Base-by-base conservation (phyloP, 2,329 filamentous ascomycete genomes). In the Penicillium sp. region DNA sequence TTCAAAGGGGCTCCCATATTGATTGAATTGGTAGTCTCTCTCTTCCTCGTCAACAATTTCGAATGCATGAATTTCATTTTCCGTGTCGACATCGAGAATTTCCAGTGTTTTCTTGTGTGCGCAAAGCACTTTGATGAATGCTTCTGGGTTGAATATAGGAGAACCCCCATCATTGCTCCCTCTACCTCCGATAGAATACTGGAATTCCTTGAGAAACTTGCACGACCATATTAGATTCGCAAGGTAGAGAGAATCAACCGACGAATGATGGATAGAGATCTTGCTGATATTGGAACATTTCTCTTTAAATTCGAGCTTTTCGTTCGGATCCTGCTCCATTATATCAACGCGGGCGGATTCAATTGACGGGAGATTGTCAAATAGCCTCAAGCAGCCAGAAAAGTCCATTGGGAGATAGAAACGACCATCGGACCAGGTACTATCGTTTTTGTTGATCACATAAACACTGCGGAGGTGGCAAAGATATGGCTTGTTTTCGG, bases 361-460 rank as follows among this genome's bases (percentile, higher is more conserved):
- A 23, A 69, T 66, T 10, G 65, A 63, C 8, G 51, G 64, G 7
- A 69, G 57, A 2, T 33, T 54, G 36, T 62, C 35, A 27, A 66
- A 55, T 2, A 66, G 38, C 6, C 41, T 31, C 17, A 59, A n/a
- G 42, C 49, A 55, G 2, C 49, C 53, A 13, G 56, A 27, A 9
- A 69, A 39, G n/a, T 66, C 61, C 29, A 64, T 54, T 1, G 4
- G 2, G 4, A 33, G 10, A 36, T 61, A 66, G 10, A 52, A 59
- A 8, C 55, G 35, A 2, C 33, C 42, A 23, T 64, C 61, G 1
- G 27, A 31, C 33, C 35, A 41, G 15, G 5, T 7, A 10, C 19
- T 21, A 15, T 33, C 35, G 2, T 10, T 25, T 23, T 41, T 42
- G 36, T 60, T 49, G 4, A 63, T 59, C 13, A 65, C 19, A n/a